These are phyloP conservation scores for Didymella sp. DNA, from an alignment of 2,329 filamentous ascomycete genomes.

Conservation along the genomic window DNA sequence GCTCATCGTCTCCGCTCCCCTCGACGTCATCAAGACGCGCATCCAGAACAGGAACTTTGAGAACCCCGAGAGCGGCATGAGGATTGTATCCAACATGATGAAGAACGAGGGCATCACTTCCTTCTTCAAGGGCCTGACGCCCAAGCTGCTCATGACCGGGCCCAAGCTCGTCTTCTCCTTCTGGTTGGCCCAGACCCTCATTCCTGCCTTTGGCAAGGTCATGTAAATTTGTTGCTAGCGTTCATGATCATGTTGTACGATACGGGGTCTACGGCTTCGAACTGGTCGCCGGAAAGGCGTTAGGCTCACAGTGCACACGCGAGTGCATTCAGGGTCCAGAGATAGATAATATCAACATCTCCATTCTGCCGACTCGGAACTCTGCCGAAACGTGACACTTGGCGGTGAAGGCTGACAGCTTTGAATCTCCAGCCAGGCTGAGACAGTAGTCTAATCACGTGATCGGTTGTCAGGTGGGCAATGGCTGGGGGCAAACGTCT, in stretches of 20 bases:
- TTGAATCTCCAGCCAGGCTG: too few species aligned
- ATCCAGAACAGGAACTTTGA: conserved; percentile 99
- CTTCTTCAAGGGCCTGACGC: conserved; percentile 98
- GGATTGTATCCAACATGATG: conserved; percentile 90
- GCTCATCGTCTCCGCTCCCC: conserved; percentile 95
- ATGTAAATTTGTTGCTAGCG: conserved; percentile 53
- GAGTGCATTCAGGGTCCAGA: conserved; percentile 15
- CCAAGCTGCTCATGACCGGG: conserved; percentile 98
- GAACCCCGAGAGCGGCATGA: conserved; percentile 92
- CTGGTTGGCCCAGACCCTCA: conserved; percentile 98
- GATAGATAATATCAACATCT: conserved; percentile 27
- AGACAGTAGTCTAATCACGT: conserved; percentile 1
- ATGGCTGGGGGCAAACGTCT: too few species aligned
- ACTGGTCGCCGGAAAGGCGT: conserved; percentile 26
- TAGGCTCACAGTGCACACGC: conserved; percentile 23
- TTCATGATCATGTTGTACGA: conserved; percentile 36
- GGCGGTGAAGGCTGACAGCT: background rate
- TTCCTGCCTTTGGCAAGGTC: conserved; percentile 83
- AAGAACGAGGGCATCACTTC: conserved; percentile 83
- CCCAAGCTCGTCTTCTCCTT: conserved; percentile 99
- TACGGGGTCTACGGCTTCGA: conserved; percentile 30
- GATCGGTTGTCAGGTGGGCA: background rate
- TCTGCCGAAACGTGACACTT: background rate
- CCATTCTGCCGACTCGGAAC: conserved; percentile 24
- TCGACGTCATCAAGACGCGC: conserved; percentile 98